These are phyloP conservation scores for Phytophthora pini DNA, from an alignment of 352 stramenopile species.

Conservation along the genomic window DNA sequence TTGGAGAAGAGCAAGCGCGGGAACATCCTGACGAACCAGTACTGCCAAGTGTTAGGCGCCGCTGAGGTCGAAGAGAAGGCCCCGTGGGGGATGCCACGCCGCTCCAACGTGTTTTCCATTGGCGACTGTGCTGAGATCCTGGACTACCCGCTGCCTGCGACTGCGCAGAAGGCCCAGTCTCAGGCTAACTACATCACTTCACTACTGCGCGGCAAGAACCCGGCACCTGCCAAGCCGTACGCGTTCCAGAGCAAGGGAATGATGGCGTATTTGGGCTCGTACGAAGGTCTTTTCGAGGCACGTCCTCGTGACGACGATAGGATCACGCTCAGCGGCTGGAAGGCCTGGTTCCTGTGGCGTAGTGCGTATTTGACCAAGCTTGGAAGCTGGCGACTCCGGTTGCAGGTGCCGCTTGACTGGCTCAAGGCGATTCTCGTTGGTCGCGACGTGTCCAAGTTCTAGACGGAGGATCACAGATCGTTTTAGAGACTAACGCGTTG, in stretches of 20 bases:
- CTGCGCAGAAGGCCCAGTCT: constrained; percentile 92
- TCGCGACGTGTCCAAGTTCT: constrained; percentile 95
- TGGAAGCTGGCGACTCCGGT: constrained; percentile 91
- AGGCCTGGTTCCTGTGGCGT: constrained; percentile 94
- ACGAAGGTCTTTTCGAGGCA: constrained; percentile 92
- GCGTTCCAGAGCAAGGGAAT: constrained; percentile 87
- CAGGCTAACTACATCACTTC: constrained; percentile 72
- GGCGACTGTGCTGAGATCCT: constrained; percentile 94
- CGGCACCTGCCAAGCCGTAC: constrained; percentile 62
- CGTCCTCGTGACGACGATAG: constrained; percentile 52
- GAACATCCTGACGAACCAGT: constrained; percentile 87
- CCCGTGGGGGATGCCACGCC: constrained; percentile 69
- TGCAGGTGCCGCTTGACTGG: constrained; percentile 97
- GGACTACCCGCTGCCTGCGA: constrained; percentile 88
- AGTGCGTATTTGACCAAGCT: constrained; percentile 97
- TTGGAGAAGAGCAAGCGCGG: constrained; percentile 84
- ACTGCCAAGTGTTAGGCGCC: constrained; percentile 77
- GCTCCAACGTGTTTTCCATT: constrained; percentile 94
- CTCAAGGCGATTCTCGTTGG: constrained; percentile 97
- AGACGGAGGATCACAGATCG: constrained; percentile 1
- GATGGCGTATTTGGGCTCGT: constrained; percentile 95
- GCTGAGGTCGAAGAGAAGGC: constrained; percentile 61
- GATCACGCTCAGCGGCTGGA: constrained; percentile 83
- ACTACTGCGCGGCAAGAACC: constrained; percentile 64
- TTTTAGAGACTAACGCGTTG: constrained; percentile 3